These are phyloP conservation scores for Forsythia suspensa DNA, from an alignment of 257 asterid species.

Conservation along the genomic window DNA sequence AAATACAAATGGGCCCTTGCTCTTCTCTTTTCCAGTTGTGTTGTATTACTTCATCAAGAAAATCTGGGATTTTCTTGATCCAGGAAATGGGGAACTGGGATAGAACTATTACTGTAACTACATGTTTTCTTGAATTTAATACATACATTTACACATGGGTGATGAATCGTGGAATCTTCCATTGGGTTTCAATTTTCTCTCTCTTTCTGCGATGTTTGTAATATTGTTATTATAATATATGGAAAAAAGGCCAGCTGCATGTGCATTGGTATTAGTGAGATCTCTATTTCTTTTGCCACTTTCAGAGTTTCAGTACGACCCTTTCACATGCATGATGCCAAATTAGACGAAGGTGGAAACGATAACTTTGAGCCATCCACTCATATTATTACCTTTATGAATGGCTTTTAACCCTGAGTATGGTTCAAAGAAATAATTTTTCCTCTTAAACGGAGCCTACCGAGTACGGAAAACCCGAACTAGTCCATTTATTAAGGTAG, in stretches of 20 bases:
- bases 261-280: constrained; percentile 33
- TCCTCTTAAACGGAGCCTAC: neutral
- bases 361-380: neutral
- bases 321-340: constrained; percentile 28
- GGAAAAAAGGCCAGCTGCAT: constrained; percentile 6
- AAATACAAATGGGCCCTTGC: neutral
- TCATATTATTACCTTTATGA: neutral
- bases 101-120: neutral
- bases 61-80: constrained; percentile 24
- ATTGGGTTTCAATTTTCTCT: neutral
- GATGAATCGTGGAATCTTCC: constrained; percentile 34
- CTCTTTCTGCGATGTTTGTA: neutral
- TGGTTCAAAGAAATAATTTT: no score
- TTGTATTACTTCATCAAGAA: constrained; percentile 1
- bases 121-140: constrained; percentile 7
- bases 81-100: constrained; percentile 43
- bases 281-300: constrained; percentile 16
- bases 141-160: constrained; percentile 8
- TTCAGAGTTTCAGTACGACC: constrained; percentile 1
- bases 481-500: no score
- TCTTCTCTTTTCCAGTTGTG: neutral
- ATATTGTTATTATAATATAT: neutral
- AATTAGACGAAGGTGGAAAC: neutral
- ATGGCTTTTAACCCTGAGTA: neutral
- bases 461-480: no score